phyloP scores from a whole-genome alignment of 139 green algal species.

The Coelastrella sp. region DNA sequence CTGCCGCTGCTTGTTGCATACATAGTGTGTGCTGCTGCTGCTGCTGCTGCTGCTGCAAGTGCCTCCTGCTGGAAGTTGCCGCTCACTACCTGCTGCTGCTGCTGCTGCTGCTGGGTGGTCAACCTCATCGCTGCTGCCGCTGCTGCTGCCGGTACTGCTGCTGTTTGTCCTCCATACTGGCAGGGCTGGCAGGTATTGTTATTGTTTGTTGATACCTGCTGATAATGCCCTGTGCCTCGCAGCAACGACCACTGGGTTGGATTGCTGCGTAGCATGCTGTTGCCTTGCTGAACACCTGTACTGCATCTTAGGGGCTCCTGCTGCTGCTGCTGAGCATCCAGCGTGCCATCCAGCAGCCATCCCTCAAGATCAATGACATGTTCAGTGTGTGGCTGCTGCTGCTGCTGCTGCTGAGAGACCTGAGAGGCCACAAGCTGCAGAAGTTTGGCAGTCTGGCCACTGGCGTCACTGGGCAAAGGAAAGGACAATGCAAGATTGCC shows the following conservation, averaged over 20 bases:
- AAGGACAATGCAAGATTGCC: not conserved
- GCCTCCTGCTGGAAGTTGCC: not conserved
- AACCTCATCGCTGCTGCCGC: not conserved
- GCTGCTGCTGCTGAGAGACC: not conserved
- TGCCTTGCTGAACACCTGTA: not conserved
- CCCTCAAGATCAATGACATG: not conserved
- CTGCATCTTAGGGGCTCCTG: not conserved
- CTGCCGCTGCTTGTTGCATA: not conserved
- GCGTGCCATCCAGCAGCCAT: not conserved
- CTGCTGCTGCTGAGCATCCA: not conserved
- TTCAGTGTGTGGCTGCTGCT: not conserved
- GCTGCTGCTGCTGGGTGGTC: not conserved
- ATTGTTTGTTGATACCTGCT: not conserved
- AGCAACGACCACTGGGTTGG: too few species aligned
- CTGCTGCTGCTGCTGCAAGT: constrained; percentile 2
- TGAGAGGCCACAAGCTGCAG: not conserved
- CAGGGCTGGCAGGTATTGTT: too few species aligned
- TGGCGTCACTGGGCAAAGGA: not conserved
- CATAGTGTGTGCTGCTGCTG: not conserved
- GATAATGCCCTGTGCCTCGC: too few species aligned
- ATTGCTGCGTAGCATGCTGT: too few species aligned
- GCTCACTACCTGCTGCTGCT: not conserved
- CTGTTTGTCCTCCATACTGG: not conserved
- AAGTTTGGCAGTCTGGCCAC: not conserved
- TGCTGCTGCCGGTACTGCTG: not conserved